These are phyloP conservation scores for Ophiobolus disseminans DNA, from an alignment of 2,329 filamentous ascomycete genomes.

Conservation along the genomic window DNA sequence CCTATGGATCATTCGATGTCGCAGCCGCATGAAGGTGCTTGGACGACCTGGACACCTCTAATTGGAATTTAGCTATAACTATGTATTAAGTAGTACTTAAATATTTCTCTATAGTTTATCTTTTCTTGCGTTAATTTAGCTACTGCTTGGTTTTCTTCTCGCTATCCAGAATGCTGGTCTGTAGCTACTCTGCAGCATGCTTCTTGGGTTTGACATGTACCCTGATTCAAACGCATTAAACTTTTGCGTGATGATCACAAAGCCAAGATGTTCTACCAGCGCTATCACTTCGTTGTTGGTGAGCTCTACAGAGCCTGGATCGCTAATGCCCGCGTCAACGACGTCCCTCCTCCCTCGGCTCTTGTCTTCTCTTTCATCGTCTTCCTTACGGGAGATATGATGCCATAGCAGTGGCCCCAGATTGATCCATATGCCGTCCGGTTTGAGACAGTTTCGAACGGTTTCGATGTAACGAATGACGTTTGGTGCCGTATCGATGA, in stretches of 20 bases:
- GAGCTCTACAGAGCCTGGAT: constrained; percentile 89
- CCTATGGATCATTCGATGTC: not conserved
- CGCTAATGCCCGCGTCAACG: constrained; percentile 71
- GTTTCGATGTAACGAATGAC: constrained; percentile 88
- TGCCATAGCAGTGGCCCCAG: constrained; percentile 94
- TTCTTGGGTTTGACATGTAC: constrained; percentile 84
- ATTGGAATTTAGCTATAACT: too few species aligned
- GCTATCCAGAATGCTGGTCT: constrained; percentile 84
- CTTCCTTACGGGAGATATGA: constrained; percentile 72
- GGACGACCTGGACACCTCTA: not conserved
- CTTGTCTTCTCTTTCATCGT: constrained; percentile 21
- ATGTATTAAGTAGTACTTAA: too few species aligned
- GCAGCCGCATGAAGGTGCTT: not conserved
- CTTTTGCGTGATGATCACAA: constrained; percentile 71
- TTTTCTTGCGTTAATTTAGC: too few species aligned
- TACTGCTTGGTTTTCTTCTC: constrained; percentile 62
- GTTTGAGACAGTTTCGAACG: constrained; percentile 76
- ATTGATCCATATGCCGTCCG: constrained; percentile 85
- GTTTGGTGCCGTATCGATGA: constrained; percentile 96
- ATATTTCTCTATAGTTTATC: too few species aligned
- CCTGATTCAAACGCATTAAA: constrained; percentile 68
- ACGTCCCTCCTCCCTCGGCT: too few species aligned
- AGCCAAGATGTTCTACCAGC: constrained; percentile 77
- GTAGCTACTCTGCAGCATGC: constrained; percentile 87
- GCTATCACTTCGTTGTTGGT: constrained; percentile 85